Conservation (phyloP, 495 filamentous ascomycete genomes). For the Symbiotaphrina buchneri region DNA sequence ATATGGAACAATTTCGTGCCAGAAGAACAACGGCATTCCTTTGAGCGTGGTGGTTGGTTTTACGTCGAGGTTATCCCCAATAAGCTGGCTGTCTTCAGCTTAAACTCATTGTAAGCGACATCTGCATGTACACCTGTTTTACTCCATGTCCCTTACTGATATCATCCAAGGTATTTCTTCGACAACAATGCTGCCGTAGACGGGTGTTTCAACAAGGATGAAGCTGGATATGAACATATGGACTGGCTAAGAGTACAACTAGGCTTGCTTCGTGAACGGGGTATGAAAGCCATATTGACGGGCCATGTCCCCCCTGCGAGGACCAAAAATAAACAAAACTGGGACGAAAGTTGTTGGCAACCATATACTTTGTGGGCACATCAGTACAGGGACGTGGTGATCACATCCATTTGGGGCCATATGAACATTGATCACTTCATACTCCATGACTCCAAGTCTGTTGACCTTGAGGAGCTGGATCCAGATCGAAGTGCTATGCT, state of each 20-base stretch:
- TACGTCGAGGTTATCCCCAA: conserved; percentile 77
- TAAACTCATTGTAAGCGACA: conserved; percentile 51
- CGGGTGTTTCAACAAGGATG: conserved; percentile 50
- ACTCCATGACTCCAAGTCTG: conserved; percentile 62
- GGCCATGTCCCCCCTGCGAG: conserved; percentile 87
- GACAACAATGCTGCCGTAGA: conserved; percentile 80
- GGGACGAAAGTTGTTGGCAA: conserved; percentile 96
- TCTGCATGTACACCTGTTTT: background rate
- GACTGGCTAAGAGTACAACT: conserved; percentile 94
- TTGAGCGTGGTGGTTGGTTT: conserved; percentile 87
- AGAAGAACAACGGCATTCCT: conserved; percentile 77
- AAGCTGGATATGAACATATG: conserved; percentile 85
- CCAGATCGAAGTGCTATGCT: conserved; percentile 6
- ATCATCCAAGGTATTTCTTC: conserved; percentile 47
- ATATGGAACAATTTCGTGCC: conserved; percentile 80
- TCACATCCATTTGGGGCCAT: conserved; percentile 64
- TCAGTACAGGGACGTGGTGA: conserved; percentile 78
- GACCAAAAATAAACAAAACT: conserved; percentile 57
- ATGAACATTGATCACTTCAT: conserved; percentile 99
- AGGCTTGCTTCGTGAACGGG: conserved; percentile 52
- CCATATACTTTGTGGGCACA: conserved; percentile 83
- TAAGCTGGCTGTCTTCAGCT: conserved; percentile 71
- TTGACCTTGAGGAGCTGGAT: conserved; percentile 29
- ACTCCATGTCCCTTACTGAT: background rate
- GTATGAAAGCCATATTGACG: conserved; percentile 86